Conservation (phyloP, 2,329 filamentous ascomycete species). For the Purpureocillium lavendulum region DNA sequence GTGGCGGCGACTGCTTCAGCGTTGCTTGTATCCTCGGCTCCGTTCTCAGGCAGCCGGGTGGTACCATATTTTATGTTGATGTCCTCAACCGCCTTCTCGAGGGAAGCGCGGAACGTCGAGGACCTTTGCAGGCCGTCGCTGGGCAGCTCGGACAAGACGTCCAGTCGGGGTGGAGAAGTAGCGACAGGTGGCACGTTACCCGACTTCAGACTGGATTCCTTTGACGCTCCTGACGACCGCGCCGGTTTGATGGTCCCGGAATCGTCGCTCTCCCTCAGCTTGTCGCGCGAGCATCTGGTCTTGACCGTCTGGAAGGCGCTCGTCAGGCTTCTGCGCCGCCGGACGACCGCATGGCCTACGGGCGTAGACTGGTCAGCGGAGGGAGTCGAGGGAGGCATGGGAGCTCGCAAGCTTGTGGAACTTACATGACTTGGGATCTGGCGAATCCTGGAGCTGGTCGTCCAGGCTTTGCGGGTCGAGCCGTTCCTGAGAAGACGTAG, state of each 20-base stretch:
- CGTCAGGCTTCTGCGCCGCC: conserved; percentile 18
- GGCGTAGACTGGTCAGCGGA: too few species aligned
- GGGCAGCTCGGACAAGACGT: conserved; percentile 17
- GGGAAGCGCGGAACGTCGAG: conserved; percentile 17
- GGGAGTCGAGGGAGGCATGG: too few species aligned
- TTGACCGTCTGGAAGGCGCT: conserved; percentile 19
- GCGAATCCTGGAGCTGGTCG: too few species aligned
- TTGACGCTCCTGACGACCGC: conserved; percentile 1
- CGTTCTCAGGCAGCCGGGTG: conserved; percentile 1
- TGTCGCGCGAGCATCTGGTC: conserved; percentile 16
- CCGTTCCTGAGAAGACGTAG: too few species aligned
- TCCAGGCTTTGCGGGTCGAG: too few species aligned
- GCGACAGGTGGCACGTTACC: neutral
- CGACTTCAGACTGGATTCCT: neutral
- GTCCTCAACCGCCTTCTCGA: conserved; percentile 21
- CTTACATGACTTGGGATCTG: too few species aligned
- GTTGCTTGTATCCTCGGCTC: conserved; percentile 1
- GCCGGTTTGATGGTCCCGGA: neutral
- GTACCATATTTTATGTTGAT: conserved; percentile 19
- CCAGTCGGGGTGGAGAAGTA: conserved; percentile 16
- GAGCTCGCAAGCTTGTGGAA: too few species aligned
- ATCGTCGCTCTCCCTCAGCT: conserved; percentile 4
- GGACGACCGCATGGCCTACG: neutral
- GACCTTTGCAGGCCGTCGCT: conserved; percentile 14
- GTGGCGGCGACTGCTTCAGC: neutral